Base-by-base conservation (phyloP, 2,329 filamentous ascomycete genomes). In the Aspergillus awamori region DNA sequence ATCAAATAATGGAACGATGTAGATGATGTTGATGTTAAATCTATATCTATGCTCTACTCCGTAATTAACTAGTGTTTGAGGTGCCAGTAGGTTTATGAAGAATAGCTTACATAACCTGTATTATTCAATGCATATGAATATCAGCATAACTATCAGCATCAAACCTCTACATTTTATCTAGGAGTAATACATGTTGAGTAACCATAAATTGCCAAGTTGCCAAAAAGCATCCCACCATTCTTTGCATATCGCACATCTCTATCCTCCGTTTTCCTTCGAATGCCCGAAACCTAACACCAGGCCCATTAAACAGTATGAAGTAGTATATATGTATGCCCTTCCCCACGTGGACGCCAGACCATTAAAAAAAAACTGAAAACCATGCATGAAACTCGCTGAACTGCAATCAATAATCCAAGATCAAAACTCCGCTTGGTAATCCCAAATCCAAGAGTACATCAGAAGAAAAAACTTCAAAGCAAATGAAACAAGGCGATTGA, bases 321-420 rank as follows among this genome's bases (percentile, higher is more conserved):
- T 8, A 55, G 26, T 56, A 47, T 56, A 56, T 56, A 45, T 55
- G 53, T 56, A 45, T 55, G 53, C 53, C 39, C 10, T 38, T n/a
- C 10, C 36, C 51, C 24, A 20, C 28, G 17, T 45, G 24, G 41
- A 55, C 53, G 39, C 53, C 53, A 11, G 15, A 56, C 60, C 57
- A 52, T 20, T 53, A 17, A 13, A 6, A n/a, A 26, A 10, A 51
- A 24, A 22, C 17, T 17, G 20, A 20, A 20, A 36, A 53, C 53
- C 59, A 24, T 36, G 33, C 33, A 61, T 58, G 55, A 55, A 58
- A 58, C 53, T 48, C 59, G 59, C 60, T 59, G 57, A 62, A 52
- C 57, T 62, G 51, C 49, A 45, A 52, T 49, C 43, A 59, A 15
- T 28, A 53, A 33, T 10, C 17, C 30, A 39, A 54, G 26, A 36